phyloP scores from a whole-genome alignment of 2,329 filamentous ascomycete genomes.

The Apiospora malaysiana region DNA sequence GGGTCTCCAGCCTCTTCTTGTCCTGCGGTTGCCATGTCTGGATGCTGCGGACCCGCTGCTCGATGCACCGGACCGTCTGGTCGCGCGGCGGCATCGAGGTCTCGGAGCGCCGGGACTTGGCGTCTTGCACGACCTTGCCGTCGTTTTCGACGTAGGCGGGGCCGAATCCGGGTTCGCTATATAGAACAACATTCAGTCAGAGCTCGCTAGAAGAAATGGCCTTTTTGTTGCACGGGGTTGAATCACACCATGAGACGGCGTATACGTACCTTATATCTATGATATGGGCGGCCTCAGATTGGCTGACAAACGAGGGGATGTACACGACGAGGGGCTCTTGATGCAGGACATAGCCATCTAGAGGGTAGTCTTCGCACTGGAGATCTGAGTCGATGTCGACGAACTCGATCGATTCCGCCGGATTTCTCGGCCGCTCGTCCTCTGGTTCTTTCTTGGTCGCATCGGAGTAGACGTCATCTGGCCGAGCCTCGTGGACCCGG shows the following conservation, averaged over 20 bases:
- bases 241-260: background rate
- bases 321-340: background rate
- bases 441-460: background rate
- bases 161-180: background rate
- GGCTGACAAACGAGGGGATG: background rate
- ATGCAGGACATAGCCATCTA: background rate
- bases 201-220: background rate
- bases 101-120: slow-evolving; percentile 55
- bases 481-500: background rate
- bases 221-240: too few relatives aligned
- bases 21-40: slow-evolving; percentile 54
- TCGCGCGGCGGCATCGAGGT: slow-evolving; percentile 58
- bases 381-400: background rate
- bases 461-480: background rate
- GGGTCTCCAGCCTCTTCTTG: slow-evolving; percentile 57
- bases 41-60: slow-evolving; percentile 52
- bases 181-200: too few relatives aligned
- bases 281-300: background rate
- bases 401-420: background rate
- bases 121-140: slow-evolving; percentile 41
- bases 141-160: background rate
- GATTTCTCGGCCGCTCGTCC: background rate
- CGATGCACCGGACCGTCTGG: slow-evolving; percentile 44
- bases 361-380: background rate
- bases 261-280: background rate